These are phyloP conservation scores for Aspergillus bertholletiae DNA, from an alignment of 495 filamentous ascomycete species.

Conservation along the genomic window DNA sequence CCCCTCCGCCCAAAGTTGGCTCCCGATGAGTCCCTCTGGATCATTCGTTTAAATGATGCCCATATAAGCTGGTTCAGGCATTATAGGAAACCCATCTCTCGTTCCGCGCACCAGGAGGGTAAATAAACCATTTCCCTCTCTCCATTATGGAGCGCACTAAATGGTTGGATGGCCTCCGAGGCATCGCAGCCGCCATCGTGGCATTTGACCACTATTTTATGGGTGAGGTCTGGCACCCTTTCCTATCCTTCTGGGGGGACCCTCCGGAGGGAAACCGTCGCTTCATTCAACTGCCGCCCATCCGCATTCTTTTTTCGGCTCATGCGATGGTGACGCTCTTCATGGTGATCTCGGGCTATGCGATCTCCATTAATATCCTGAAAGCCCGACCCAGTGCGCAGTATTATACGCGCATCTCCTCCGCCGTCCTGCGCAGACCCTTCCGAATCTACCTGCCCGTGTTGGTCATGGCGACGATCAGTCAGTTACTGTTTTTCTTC, in stretches of 20 bases:
- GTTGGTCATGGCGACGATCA: constrained; percentile 40
- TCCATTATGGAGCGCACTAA: constrained; percentile 17
- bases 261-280: constrained; percentile 35
- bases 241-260: constrained; percentile 26
- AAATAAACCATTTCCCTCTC: background rate
- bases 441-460: constrained; percentile 57
- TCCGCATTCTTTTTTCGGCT: constrained; percentile 53
- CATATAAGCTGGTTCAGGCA: background rate
- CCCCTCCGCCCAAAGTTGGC: background rate
- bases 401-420: constrained; percentile 33
- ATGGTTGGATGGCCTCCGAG: constrained; percentile 28
- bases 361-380: constrained; percentile 52
- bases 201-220: constrained; percentile 22
- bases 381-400: constrained; percentile 37
- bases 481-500: constrained; percentile 38
- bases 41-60: background rate
- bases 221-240: constrained; percentile 21
- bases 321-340: constrained; percentile 61
- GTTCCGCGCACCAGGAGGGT: background rate
- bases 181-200: constrained; percentile 25
- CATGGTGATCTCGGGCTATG: constrained; percentile 62
- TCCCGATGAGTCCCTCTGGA: background rate
- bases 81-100: background rate
- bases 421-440: constrained; percentile 50
- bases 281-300: constrained; percentile 53